These are phyloP conservation scores for Melocanna baccifera DNA, from an alignment of 176 grass and related monocot genomes.

Conservation along the genomic window DNA sequence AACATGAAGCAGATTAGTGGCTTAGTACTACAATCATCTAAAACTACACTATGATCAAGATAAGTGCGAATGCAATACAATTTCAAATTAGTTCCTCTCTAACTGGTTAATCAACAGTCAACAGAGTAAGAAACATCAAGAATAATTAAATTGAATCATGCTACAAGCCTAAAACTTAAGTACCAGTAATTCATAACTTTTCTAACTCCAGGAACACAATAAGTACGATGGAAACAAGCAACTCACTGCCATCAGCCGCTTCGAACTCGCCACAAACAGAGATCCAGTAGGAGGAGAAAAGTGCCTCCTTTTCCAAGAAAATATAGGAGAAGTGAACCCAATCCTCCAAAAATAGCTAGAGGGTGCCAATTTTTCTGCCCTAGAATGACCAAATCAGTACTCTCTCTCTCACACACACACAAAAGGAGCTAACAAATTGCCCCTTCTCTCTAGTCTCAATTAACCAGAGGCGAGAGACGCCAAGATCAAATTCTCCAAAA, in stretches of 20 bases:
- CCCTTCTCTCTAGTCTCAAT: background rate
- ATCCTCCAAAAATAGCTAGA: background rate
- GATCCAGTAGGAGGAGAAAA: background rate
- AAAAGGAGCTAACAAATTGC: background rate
- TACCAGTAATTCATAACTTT: background rate
- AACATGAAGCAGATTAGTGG: background rate
- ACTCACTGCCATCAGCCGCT: conserved; percentile 41
- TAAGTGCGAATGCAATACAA: background rate
- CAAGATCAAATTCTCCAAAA: background rate
- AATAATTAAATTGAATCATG: background rate
- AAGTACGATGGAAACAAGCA: background rate
- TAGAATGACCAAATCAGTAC: background rate
- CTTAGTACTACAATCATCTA: background rate
- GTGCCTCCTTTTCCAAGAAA: background rate
- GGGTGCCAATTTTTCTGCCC: background rate
- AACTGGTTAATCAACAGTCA: background rate
- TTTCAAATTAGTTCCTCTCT: background rate
- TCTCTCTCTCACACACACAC: background rate
- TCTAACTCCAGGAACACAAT: background rate
- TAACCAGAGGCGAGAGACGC: background rate
- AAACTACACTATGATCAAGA: background rate
- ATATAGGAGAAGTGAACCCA: background rate
- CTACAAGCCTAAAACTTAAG: background rate
- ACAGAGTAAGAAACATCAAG: background rate
- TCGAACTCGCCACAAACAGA: background rate